phyloP scores from a whole-genome alignment of 176 grass and related monocot species.

The Urochloa ruziziensis region DNA sequence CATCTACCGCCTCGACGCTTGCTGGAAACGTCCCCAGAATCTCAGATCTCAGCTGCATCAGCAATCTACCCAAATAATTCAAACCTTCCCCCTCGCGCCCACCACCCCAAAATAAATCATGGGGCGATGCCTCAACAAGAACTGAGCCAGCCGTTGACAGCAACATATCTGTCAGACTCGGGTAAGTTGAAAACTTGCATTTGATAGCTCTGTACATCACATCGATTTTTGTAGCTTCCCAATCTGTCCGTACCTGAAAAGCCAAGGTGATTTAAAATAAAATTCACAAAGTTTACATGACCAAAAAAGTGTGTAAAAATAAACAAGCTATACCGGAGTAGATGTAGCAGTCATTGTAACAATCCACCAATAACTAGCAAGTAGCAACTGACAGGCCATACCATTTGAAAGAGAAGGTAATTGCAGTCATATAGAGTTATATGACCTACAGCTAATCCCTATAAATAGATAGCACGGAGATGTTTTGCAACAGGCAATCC shows the following conservation, averaged over 20 bases:
- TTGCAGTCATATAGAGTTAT: neutral
- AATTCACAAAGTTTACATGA: neutral
- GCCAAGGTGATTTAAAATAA: neutral
- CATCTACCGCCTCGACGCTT: neutral
- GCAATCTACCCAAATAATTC: slow-evolving; percentile 83
- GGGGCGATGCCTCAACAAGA: slow-evolving; percentile 90
- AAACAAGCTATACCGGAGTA: neutral
- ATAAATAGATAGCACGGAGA: neutral
- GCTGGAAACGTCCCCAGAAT: slow-evolving; percentile 33
- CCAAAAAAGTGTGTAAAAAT: neutral
- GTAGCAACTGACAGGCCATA: neutral
- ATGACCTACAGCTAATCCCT: neutral
- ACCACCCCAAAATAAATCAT: slow-evolving; percentile 94
- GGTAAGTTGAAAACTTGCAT: slow-evolving; percentile 75
- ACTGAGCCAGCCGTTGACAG: slow-evolving; percentile 76
- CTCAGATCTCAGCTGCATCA: slow-evolving; percentile 82
- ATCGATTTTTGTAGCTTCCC: slow-evolving; percentile 73
- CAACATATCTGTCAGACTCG: slow-evolving; percentile 70
- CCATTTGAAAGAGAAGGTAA: neutral
- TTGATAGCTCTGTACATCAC: slow-evolving; percentile 78
- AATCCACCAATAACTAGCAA: neutral
- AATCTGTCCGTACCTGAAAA: slow-evolving; percentile 63
- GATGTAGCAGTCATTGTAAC: neutral
- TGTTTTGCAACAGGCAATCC: neutral
- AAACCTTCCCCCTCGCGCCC: slow-evolving; percentile 82